phyloP scores from a whole-genome alignment of 1,139 yeast species.

The Chernovozyma aurita region DNA sequence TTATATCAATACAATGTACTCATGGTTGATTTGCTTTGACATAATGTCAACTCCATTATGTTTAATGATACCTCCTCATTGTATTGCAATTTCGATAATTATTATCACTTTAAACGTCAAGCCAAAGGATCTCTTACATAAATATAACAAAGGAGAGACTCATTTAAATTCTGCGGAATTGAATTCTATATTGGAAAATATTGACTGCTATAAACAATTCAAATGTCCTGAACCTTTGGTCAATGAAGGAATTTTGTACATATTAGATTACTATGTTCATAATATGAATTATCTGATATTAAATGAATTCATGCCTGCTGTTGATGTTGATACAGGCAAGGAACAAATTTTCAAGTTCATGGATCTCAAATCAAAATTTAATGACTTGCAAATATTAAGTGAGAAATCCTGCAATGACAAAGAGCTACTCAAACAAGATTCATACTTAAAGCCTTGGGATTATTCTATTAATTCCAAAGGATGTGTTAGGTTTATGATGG shows the following conservation, averaged over 20 bases:
- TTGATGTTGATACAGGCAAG: slow-evolving; percentile 34
- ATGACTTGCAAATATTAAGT: slow-evolving; percentile 34
- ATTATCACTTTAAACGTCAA: slow-evolving; percentile 40
- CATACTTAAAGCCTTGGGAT: slow-evolving; percentile 48
- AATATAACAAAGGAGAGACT: slow-evolving; percentile 20
- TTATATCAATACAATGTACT: slow-evolving; percentile 44
- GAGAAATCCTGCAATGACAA: slow-evolving; percentile 37
- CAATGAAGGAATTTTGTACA: slow-evolving; percentile 56
- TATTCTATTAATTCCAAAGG: slow-evolving; percentile 43
- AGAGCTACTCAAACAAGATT: slow-evolving; percentile 38
- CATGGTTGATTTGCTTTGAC: slow-evolving; percentile 79
- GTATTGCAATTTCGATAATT: slow-evolving; percentile 67
- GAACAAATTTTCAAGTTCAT: slow-evolving; percentile 45
- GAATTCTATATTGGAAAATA: slow-evolving; percentile 24
- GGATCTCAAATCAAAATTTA: slow-evolving; percentile 43
- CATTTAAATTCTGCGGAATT: slow-evolving; percentile 23
- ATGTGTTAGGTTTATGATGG: slow-evolving; percentile 52
- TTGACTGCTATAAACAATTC: slow-evolving; percentile 38
- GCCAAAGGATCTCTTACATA: slow-evolving; percentile 29
- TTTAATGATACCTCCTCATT: slow-evolving; percentile 73
- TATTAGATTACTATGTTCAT: slow-evolving; percentile 60
- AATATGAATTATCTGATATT: slow-evolving; percentile 34
- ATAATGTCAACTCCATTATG: slow-evolving; percentile 68
- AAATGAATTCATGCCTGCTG: slow-evolving; percentile 25
- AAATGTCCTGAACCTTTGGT: slow-evolving; percentile 50